Evolutionary conservation across 2,329 filamentous ascomycete species (phyloP).

Genomic region (Endothia cerciana): DNA sequence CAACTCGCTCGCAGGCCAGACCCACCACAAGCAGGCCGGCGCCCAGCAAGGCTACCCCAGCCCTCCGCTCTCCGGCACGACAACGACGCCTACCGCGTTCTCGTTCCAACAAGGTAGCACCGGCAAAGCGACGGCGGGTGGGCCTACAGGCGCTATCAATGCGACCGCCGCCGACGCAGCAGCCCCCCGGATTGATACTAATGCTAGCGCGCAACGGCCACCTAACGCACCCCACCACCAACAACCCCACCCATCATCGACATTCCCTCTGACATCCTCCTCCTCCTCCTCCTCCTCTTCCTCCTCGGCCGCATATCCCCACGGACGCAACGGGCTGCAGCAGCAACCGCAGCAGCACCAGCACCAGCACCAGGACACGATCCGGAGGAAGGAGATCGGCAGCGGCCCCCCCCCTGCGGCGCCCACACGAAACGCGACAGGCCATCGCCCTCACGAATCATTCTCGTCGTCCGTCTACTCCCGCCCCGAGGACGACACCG

Average conservation of each 20-base stretch:
- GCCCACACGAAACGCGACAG: slow-evolving; percentile 20
- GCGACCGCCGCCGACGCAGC: neutral
- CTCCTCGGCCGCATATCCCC: slow-evolving; percentile 10
- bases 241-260: neutral
- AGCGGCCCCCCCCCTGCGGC: slow-evolving; percentile 11
- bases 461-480: slow-evolving; percentile 40
- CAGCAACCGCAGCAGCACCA: neutral
- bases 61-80: slow-evolving; percentile 41
- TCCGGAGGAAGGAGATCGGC: slow-evolving; percentile 28
- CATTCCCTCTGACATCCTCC: slow-evolving; percentile 19
- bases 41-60: slow-evolving; percentile 41
- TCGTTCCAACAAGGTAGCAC: slow-evolving; percentile 1
- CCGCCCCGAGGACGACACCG: slow-evolving; percentile 31
- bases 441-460: slow-evolving; percentile 38
- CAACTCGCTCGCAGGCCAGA: slow-evolving; percentile 30
- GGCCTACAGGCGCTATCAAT: neutral
- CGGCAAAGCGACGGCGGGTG: neutral
- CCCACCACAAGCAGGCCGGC: slow-evolving; percentile 16
- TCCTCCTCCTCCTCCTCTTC: slow-evolving; percentile 18
- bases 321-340: too few relatives aligned
- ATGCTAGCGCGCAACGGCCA: neutral
- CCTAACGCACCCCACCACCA: neutral
- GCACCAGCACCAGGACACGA: slow-evolving; percentile 11
- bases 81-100: neutral
- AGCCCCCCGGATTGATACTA: slow-evolving; percentile 2